phyloP scores from a whole-genome alignment of 1,284 basidiomycete species.

The Prillingera fragicola region DNA sequence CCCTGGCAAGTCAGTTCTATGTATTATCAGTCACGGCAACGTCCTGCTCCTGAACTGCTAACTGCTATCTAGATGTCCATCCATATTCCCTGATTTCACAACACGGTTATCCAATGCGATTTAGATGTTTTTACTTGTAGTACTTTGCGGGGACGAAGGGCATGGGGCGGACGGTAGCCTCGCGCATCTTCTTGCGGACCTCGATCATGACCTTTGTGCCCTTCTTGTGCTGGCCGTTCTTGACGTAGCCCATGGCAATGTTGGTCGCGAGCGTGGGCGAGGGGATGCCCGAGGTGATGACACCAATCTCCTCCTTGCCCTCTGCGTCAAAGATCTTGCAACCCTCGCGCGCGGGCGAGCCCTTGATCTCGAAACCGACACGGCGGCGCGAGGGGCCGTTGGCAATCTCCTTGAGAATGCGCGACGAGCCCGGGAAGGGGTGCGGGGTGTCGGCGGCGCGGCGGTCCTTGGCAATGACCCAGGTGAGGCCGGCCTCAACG shows the following conservation, averaged over 20 bases:
- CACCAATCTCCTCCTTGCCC: slow-evolving; percentile 59
- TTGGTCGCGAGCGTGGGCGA: slow-evolving; percentile 85
- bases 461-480: slow-evolving; percentile 89
- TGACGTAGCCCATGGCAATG: slow-evolving; percentile 93
- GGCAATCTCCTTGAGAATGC: slow-evolving; percentile 73
- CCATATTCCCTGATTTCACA: too few relatives aligned
- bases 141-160: slow-evolving; percentile 50
- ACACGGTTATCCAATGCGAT: background rate
- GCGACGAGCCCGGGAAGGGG: slow-evolving; percentile 76
- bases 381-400: slow-evolving; percentile 72
- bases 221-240: slow-evolving; percentile 79
- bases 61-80: too few relatives aligned
- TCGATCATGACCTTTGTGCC: slow-evolving; percentile 61
- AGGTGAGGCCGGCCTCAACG: slow-evolving; percentile 82
- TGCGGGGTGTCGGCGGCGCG: slow-evolving; percentile 50
- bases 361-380: slow-evolving; percentile 76
- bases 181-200: slow-evolving; percentile 47
- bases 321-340: slow-evolving; percentile 64
- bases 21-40: too few relatives aligned
- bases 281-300: slow-evolving; percentile 90
- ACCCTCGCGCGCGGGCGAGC: slow-evolving; percentile 84
- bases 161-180: slow-evolving; percentile 44
- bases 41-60: too few relatives aligned
- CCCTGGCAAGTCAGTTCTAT: too few relatives aligned
- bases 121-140: slow-evolving; percentile 33